A percentile compares a stretch with the other conserved stretches of the same genome.
phyloP scores from a whole-genome alignment of 2,329 filamentous ascomycete species.

The Arachnomyces sp. region DNA sequence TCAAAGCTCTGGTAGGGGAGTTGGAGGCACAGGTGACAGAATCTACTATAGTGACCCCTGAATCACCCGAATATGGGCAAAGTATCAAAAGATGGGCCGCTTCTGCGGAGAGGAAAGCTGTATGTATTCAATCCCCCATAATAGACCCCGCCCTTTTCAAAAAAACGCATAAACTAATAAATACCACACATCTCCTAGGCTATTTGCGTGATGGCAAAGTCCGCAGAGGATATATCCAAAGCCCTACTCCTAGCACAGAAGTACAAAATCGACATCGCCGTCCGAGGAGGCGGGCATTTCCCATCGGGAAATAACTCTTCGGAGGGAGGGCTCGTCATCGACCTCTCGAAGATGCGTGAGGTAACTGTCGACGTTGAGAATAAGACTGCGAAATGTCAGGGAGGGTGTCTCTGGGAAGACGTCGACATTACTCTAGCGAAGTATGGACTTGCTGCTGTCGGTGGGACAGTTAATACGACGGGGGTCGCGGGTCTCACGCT shows the following conservation, averaged over 20 bases:
- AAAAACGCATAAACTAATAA: too few species aligned
- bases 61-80: slow-evolving; percentile 12
- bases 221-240: slow-evolving; percentile 31
- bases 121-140: slow-evolving; percentile 3
- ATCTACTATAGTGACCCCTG: slow-evolving; percentile 11
- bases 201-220: slow-evolving; percentile 34
- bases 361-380: slow-evolving; percentile 41
- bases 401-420: slow-evolving; percentile 47
- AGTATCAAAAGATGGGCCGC: slow-evolving; percentile 17
- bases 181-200: slow-evolving; percentile 31
- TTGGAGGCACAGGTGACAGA: too few species aligned
- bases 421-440: slow-evolving; percentile 45
- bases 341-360: slow-evolving; percentile 43
- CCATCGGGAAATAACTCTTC: slow-evolving; percentile 45
- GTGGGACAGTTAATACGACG: slow-evolving; percentile 55
- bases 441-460: slow-evolving; percentile 50
- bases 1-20: too few species aligned
- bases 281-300: slow-evolving; percentile 50
- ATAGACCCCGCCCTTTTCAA: background rate
- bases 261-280: slow-evolving; percentile 42
- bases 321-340: slow-evolving; percentile 47
- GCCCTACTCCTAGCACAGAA: slow-evolving; percentile 38
- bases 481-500: slow-evolving; percentile 53
- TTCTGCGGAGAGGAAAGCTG: slow-evolving; percentile 14
- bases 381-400: slow-evolving; percentile 42